phyloP scores from a whole-genome alignment of 805 yeast species.

The Teunomyces lycoperdinae region DNA sequence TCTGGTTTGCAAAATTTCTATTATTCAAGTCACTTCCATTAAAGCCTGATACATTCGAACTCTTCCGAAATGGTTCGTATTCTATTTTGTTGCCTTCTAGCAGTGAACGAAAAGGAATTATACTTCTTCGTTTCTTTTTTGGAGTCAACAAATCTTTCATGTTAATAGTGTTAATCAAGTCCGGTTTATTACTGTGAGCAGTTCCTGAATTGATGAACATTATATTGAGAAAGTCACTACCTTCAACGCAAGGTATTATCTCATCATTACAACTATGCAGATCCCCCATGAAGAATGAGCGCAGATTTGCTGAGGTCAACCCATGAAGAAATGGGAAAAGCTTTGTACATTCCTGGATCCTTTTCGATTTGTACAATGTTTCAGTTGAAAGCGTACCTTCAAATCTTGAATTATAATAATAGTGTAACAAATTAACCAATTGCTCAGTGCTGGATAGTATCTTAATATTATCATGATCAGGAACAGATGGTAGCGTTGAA shows the following conservation, averaged over 20 bases:
- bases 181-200: neutral
- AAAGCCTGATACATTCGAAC: neutral
- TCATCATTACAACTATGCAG: constrained; percentile 6
- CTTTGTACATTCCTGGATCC: neutral
- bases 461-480: constrained; percentile 8
- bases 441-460: constrained; percentile 6
- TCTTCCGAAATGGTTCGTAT: constrained; percentile 4
- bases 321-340: constrained; percentile 39
- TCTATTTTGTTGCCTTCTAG: neutral
- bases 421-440: constrained; percentile 6
- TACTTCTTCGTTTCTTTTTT: neutral
- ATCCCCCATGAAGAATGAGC: constrained; percentile 23
- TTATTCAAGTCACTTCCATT: constrained; percentile 18
- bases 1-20: constrained; percentile 29
- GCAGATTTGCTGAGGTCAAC: constrained; percentile 21
- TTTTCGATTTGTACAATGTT: neutral
- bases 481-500: constrained; percentile 7
- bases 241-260: neutral
- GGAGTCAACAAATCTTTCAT: constrained; percentile 8
- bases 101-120: constrained; percentile 1
- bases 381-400: neutral
- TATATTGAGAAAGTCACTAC: constrained; percentile 8
- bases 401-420: constrained; percentile 9
- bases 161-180: constrained; percentile 9
- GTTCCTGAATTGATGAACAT: constrained; percentile 10